Conservation (phyloP, 257 asterid genomes). For the Przewalskia tangutica region DNA sequence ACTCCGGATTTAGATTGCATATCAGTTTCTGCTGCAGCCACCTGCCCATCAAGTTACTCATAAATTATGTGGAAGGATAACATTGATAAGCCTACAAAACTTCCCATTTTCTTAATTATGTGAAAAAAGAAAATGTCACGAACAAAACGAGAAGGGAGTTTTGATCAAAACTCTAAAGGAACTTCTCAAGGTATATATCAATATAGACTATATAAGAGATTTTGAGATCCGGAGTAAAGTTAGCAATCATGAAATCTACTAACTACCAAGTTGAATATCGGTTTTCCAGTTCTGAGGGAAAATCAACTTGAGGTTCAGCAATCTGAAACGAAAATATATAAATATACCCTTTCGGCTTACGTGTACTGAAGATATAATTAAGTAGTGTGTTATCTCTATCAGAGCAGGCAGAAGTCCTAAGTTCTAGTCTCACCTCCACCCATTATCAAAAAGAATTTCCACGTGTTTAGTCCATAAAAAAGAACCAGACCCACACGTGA, state of each 20-base stretch:
- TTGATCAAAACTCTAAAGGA: neutral
- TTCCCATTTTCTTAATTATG: neutral
- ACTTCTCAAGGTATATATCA: neutral
- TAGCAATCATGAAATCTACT: neutral
- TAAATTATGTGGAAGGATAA: neutral
- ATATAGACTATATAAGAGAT: neutral
- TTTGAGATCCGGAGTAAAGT: neutral
- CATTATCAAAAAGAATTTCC: neutral
- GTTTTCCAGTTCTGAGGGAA: neutral
- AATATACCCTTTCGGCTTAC: neutral
- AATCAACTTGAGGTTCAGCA: neutral
- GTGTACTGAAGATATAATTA: neutral
- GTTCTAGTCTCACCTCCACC: neutral
- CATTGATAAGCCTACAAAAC: neutral
- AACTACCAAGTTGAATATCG: neutral
- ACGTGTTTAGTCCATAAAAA: neutral
- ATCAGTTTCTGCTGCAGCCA: slow-evolving; percentile 35
- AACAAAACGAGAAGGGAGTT: neutral
- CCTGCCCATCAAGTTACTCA: slow-evolving; percentile 26
- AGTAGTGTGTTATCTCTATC: neutral
- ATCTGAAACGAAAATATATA: neutral
- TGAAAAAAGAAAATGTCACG: neutral
- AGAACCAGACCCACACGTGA: neutral
- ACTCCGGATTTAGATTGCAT: slow-evolving; percentile 25
- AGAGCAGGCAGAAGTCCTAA: neutral